Percentiles rank a stretch among this genome's conserved stretches.
These are phyloP conservation scores for Aureobasidium pullulans DNA, from an alignment of 2,329 filamentous ascomycete species.

Conservation along the genomic window DNA sequence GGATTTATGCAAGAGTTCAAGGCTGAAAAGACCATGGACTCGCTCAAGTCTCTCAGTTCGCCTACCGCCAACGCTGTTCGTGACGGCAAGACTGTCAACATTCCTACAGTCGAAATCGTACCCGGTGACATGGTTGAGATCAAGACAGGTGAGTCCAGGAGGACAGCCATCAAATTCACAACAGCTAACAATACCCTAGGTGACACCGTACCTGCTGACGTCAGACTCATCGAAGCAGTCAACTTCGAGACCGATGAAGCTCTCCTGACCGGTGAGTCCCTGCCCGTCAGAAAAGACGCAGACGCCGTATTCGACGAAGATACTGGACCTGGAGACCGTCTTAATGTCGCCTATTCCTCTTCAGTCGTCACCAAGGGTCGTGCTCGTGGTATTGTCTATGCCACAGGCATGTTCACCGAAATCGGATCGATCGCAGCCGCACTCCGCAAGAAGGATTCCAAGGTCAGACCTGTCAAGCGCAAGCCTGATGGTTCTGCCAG, in stretches of 20 bases:
- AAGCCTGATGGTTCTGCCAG: constrained; percentile 28
- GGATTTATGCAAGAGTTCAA: constrained; percentile 42
- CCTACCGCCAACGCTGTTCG: constrained; percentile 41
- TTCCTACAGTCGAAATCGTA: constrained; percentile 39
- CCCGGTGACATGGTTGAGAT: constrained; percentile 42
- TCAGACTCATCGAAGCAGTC: constrained; percentile 36
- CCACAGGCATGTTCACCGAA: constrained; percentile 57
- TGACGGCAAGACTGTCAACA: constrained; percentile 35
- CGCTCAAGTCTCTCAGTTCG: constrained; percentile 38
- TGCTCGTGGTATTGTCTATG: constrained; percentile 52
- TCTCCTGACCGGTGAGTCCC: constrained; percentile 62
- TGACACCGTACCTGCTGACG: constrained; percentile 40
- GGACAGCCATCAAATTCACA: not conserved
- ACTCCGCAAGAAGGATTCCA: constrained; percentile 47
- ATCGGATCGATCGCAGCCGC: constrained; percentile 60
- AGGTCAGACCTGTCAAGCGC: constrained; percentile 32
- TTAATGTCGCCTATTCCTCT: constrained; percentile 58
- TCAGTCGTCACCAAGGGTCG: constrained; percentile 58
- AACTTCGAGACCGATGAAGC: constrained; percentile 67
- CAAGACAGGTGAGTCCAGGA: constrained; percentile 28
- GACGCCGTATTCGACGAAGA: constrained; percentile 25
- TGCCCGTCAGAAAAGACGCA: constrained; percentile 34
- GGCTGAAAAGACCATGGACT: constrained; percentile 45
- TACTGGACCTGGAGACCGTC: constrained; percentile 53
- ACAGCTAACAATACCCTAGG: not conserved